phyloP scores from a whole-genome alignment of 148 eudicot genomes.

The Selenicereus undatus region DNA sequence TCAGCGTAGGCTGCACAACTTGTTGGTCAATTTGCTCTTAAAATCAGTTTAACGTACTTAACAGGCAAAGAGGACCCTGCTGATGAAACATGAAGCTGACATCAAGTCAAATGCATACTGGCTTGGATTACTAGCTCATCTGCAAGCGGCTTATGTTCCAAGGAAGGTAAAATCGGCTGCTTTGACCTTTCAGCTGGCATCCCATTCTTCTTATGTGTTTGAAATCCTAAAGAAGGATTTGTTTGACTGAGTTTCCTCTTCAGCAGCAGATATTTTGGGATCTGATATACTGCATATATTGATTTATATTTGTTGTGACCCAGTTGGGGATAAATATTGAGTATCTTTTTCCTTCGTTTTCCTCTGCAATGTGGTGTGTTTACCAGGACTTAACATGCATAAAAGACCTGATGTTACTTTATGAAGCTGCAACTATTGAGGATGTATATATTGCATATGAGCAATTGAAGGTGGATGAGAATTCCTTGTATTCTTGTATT shows the following conservation, averaged over 20 bases:
- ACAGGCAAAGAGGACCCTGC: constrained; percentile 84
- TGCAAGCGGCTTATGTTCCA: constrained; percentile 85
- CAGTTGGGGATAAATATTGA: neutral
- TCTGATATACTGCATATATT: no score
- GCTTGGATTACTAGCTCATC: constrained; percentile 91
- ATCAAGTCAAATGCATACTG: constrained; percentile 94
- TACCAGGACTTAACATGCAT: constrained; percentile 85
- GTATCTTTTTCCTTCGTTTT: constrained; percentile 8
- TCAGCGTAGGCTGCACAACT: neutral
- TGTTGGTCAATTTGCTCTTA: neutral
- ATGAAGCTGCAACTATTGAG: constrained; percentile 68
- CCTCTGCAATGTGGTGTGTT: constrained; percentile 4
- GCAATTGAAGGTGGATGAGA: constrained; percentile 82
- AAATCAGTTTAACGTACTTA: neutral
- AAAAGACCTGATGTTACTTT: constrained; percentile 69
- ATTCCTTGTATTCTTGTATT: constrained; percentile 78
- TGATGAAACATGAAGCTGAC: constrained; percentile 99
- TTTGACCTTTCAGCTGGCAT: neutral
- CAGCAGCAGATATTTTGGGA: no score
- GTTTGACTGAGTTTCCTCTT: no score
- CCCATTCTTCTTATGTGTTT: neutral
- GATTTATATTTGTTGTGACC: neutral
- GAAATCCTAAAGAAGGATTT: no score
- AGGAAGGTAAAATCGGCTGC: constrained; percentile 56
- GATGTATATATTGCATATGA: constrained; percentile 83